Base-by-base conservation (phyloP, 1,284 basidiomycete genomes). In the Phellopilus nigrolimitatus region DNA sequence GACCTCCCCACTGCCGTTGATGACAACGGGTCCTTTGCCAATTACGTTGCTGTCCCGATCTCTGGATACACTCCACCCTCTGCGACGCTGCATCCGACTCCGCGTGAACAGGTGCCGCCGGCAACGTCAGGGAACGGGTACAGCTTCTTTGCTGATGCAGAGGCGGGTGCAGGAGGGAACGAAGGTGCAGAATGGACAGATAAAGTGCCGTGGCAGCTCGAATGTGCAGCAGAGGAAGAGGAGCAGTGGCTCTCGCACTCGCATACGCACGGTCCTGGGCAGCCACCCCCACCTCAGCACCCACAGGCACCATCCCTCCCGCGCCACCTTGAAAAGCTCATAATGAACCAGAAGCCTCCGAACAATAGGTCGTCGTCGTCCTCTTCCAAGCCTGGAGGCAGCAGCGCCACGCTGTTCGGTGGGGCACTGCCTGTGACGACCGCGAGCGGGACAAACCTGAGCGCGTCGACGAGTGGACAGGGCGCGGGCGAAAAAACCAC, bases 11-110 rank as follows among this genome's bases (percentile, higher is more conserved):
- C 91, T 1, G 92, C 95, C 0, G 92, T 94, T 25, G 95, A 98
- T 65, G 91, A 94, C 60, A 91, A 97, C 62, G 95, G 97, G 27
- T 90, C 89, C 28, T 74, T 99, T 47, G 93, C 97, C 58, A 99
- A 99, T 71, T 98, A 97, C 66, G 82, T 97, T 54, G 82, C 86
- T 38, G 82, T 78, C 33, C 61, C 68, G 3, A 64, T 66, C 37
- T 67, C 69, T 38, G 65, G 67, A 8, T 60, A 65, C 46, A 65
- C 69, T 0, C 68, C 68, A 0, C 64, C 64, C 49, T 57, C 57
- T 31, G 49, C 48, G 5, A 47, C 55, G 45, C 25, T 40, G 37
- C 55, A 46, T 51, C 56, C 37, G 44, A 49, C 44, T 10, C 34
- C 37, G 61, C 38, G 45, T 41, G 50, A 53, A 41, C 38, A 49